These are phyloP conservation scores for Passiflora organensis DNA, from an alignment of 345 rosid genomes.

Conservation along the genomic window DNA sequence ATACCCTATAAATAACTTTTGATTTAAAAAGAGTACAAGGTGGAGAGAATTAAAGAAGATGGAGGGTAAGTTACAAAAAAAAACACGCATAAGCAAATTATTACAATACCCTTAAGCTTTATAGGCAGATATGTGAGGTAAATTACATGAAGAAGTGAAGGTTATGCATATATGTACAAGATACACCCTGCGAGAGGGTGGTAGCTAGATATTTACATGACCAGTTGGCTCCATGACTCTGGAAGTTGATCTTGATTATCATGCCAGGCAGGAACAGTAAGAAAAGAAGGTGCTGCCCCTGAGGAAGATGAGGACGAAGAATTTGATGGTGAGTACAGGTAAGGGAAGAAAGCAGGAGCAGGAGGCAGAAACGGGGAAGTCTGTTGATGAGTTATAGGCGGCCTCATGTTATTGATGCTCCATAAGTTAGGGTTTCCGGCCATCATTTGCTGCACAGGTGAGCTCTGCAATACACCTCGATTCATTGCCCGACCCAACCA, in stretches of 20 bases:
- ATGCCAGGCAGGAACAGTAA: slow-evolving; percentile 49
- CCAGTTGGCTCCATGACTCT: slow-evolving; percentile 86
- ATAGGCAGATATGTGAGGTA: no score
- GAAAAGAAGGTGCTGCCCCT: no score
- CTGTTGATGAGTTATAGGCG: slow-evolving; percentile 42
- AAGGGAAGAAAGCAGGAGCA: no score
- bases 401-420: slow-evolving; percentile 60
- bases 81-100: no score
- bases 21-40: no score
- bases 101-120: no score
- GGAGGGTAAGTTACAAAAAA: no score
- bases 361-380: slow-evolving; percentile 14
- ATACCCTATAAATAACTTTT: no score
- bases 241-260: slow-evolving; percentile 55
- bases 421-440: slow-evolving; percentile 87
- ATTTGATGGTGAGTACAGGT: slow-evolving; percentile 33
- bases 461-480: slow-evolving; percentile 65
- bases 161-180: background rate
- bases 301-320: slow-evolving; percentile 17
- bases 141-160: background rate
- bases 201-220: slow-evolving; percentile 41
- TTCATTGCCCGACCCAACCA: slow-evolving; percentile 48
- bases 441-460: slow-evolving; percentile 78
- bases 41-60: no score
- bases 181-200: background rate